Base-by-base conservation (phyloP, 1,139 yeast species). In the Meyerozyma elateridarum region DNA sequence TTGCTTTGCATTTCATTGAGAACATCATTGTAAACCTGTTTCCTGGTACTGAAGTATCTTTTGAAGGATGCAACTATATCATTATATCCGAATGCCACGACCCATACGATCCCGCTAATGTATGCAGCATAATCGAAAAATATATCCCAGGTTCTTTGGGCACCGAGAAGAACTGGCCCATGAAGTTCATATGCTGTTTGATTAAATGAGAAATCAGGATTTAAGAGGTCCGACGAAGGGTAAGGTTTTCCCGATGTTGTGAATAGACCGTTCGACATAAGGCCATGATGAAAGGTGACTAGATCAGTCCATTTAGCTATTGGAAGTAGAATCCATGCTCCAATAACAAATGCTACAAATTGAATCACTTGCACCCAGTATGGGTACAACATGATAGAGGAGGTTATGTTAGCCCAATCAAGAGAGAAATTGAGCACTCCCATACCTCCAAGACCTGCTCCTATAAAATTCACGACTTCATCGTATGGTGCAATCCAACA, bases 371-470 rank as follows among this genome's bases (percentile, higher is more conserved):
- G 70, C 12, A 70, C 59, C 70, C 71, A 65, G 42, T 65, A 67
- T 3, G 73, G 73, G 45, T 52, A 58, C 12, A 67, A 38, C 71
- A 67, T 61, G 16, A 67, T 66, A 1, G 52, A 38, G 0, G 71
- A 64, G 2, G 73, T 64, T 26, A 67, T 62, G 36, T 66, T 67
- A 28, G 71, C 59, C 73, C 73, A 67, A 38, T 67, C 73, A 22
- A 67, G 47, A 1, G 72, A 52, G 17, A 67, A 45, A 39, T 67
- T 67, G 30, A 66, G 39, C 12, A 67, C 38, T 13, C 73, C 73
- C 56, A 64, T 56, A 4, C 73, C 73, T 3, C 73, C 73, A 22
- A 67, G 38, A 1, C 73, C 73, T 18, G 70, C 60, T 2, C 73
- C 73, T 8, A 66, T 36, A 36, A 67, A 66, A 35, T 64, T 66